Percentiles rank a stretch among this genome's conserved stretches.
phyloP scores from a whole-genome alignment of 1,284 basidiomycete species.

The Exsudoporus floridanus region DNA sequence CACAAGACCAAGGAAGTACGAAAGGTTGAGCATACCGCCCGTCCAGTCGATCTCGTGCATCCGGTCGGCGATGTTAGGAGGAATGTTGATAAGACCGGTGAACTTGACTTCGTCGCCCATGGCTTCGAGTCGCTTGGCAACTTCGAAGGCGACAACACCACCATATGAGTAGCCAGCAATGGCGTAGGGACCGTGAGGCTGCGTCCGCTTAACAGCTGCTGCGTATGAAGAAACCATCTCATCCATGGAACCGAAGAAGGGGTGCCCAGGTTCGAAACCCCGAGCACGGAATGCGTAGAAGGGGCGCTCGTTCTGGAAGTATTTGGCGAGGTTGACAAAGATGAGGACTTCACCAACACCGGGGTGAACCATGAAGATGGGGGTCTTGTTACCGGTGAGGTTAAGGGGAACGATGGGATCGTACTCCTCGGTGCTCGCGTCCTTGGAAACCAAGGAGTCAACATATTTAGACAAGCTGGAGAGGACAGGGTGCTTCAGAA shows the following conservation, averaged over 20 bases:
- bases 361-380: slow-evolving; percentile 43
- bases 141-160: slow-evolving; percentile 48
- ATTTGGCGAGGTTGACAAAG: slow-evolving; percentile 45
- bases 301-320: slow-evolving; percentile 41
- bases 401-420: slow-evolving; percentile 41
- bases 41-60: slow-evolving; percentile 45
- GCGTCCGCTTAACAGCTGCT: slow-evolving; percentile 37
- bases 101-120: slow-evolving; percentile 41
- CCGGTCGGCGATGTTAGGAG: slow-evolving; percentile 43
- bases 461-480: slow-evolving; percentile 34
- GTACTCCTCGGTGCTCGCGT: slow-evolving; percentile 24
- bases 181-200: slow-evolving; percentile 45
- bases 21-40: slow-evolving; percentile 40
- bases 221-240: slow-evolving; percentile 47
- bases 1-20: slow-evolving; percentile 33
- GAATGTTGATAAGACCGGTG: slow-evolving; percentile 45
- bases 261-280: slow-evolving; percentile 43
- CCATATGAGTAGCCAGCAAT: slow-evolving; percentile 52
- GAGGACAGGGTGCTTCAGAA: slow-evolving; percentile 42
- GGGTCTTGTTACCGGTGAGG: slow-evolving; percentile 41
- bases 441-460: slow-evolving; percentile 24
- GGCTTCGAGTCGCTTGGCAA: slow-evolving; percentile 42
- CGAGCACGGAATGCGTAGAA: slow-evolving; percentile 46
- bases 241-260: slow-evolving; percentile 38
- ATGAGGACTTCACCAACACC: slow-evolving; percentile 39